phyloP scores from a whole-genome alignment of 2,329 filamentous ascomycete genomes.

The Penicillium glabrum region DNA sequence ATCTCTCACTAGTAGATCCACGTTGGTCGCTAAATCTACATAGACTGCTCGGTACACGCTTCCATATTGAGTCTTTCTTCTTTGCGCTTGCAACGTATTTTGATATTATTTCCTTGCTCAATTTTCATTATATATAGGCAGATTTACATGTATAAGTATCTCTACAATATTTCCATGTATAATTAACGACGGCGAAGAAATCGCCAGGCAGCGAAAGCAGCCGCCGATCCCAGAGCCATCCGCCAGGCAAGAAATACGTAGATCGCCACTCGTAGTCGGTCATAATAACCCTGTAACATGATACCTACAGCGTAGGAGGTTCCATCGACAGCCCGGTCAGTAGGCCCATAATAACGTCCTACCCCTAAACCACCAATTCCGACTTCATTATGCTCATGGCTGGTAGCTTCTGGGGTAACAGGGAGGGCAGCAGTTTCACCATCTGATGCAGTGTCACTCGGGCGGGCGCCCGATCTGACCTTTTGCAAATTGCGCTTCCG shows the following conservation, averaged over 20 bases:
- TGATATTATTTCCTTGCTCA: not conserved
- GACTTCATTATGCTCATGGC: conserved; percentile 34
- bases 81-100: too few species aligned
- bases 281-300: conserved; percentile 47
- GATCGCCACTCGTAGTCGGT: conserved; percentile 39
- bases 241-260: conserved; percentile 42
- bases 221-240: conserved; percentile 30
- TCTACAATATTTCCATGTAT: not conserved
- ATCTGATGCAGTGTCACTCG: conserved; percentile 33
- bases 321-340: conserved; percentile 24
- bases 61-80: too few species aligned
- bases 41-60: too few species aligned
- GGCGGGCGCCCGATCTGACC: conserved; percentile 32
- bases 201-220: conserved; percentile 30
- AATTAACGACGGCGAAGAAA: conserved; percentile 21
- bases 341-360: conserved; percentile 32
- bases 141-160: not conserved
- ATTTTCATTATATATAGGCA: not conserved
- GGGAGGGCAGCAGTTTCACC: conserved; percentile 34
- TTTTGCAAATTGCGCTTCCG: conserved; percentile 50
- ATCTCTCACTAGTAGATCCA: too few species aligned
- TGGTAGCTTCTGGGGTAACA: conserved; percentile 20
- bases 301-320: conserved; percentile 41
- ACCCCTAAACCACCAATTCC: conserved; percentile 40
- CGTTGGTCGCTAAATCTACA: too few species aligned